Evolutionary conservation across 805 yeast species (phyloP).

Genomic region (Metschnikowia henanensis): DNA sequence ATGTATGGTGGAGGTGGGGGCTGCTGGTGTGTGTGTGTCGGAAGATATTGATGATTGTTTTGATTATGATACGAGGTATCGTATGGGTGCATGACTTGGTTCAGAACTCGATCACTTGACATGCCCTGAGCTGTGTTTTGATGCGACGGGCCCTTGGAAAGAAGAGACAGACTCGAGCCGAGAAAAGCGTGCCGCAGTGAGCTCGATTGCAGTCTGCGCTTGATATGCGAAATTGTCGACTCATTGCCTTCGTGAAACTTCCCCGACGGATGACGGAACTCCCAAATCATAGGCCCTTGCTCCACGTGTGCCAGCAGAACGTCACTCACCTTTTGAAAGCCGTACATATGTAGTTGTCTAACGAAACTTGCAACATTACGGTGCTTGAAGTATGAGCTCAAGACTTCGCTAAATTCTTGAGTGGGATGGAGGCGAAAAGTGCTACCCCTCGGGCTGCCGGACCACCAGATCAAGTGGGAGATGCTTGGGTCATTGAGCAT

Average conservation of each 20-base stretch:
- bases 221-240: constrained; percentile 43
- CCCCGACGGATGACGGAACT: constrained; percentile 54
- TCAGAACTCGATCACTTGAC: too few species aligned
- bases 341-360: constrained; percentile 46
- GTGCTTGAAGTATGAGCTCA: constrained; percentile 52
- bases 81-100: too few species aligned
- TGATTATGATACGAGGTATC: too few species aligned
- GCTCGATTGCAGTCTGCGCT: constrained; percentile 47
- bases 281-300: constrained; percentile 47
- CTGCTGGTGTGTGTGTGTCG: too few species aligned
- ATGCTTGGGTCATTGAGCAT: constrained; percentile 82
- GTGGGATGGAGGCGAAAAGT: constrained; percentile 81
- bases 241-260: constrained; percentile 51
- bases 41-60: too few species aligned
- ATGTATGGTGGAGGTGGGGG: neutral
- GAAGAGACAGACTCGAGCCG: neutral
- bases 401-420: constrained; percentile 80
- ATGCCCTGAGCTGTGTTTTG: too few species aligned
- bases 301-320: constrained; percentile 22
- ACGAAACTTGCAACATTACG: constrained; percentile 45
- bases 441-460: constrained; percentile 54
- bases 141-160: neutral
- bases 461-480: constrained; percentile 85
- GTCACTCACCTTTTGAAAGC: constrained; percentile 46
- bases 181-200: constrained; percentile 5